Evolutionary conservation across 2,329 filamentous ascomycete genomes (phyloP), one percentile per base, ranked within the genome.

Genomic region (Ophiostoma tasmaniense): DNA sequence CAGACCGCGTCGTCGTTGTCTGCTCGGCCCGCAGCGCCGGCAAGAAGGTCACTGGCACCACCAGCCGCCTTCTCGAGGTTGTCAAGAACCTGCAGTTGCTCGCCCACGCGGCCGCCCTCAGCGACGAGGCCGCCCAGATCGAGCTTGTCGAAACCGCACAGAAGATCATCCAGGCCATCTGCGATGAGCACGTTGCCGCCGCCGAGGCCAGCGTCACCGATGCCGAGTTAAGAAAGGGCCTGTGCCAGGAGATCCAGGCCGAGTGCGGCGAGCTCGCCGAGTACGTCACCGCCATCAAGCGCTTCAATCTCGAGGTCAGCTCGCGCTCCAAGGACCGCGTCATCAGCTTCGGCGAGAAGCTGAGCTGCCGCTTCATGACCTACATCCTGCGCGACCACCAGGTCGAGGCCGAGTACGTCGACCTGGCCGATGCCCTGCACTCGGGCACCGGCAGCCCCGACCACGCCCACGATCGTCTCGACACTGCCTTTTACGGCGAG

Each of bases 1-100:
- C 87, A 69, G 89, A 92, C 76, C 89, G 89, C 78, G 88, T 97
- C 73, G 93, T 93, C 69, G 90, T 99, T 69, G 94, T 99, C 70
- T 99, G 95, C 81, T 99, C 95, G 71, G 95, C 95, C 59, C 85
- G 95, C 77, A 97, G 93, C 80, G 95, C 91, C 71, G 93, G 92
- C 72, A 96, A 94, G 77, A 99, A 99, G 81, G 87, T 89, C 68
- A 92, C 96, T 74, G 95, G 95, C 71, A 99, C 95, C 70, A 99
- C 95, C 50, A 98, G 96, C 80, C 87, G 93, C 90, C 76, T 90
- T 68, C 78, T 90, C 35, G 85, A 85, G 71, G 83, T 89, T 14
- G 89, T 84, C 76, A 81, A 81, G 71, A 84, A 85, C 70, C 80
- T 90, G 50, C 82, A 83, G 69, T 79, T 79, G 25, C 81, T 89